Base-by-base conservation (phyloP, 2,329 filamentous ascomycete species). In the Cladophialophora yegresii region DNA sequence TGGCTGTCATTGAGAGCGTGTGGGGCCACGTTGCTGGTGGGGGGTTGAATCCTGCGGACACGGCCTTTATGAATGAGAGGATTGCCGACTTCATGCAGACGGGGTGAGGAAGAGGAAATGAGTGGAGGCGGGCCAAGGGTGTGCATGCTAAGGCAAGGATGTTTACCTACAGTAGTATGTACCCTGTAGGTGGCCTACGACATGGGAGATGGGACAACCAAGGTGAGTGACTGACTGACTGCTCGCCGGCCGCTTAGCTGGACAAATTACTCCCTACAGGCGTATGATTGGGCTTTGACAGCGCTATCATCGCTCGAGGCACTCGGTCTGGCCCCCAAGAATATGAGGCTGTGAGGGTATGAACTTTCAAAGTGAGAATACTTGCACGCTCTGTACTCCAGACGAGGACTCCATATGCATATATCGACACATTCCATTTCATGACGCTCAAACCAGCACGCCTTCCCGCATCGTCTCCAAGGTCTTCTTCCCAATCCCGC, bases 391-490 rank as follows among this genome's bases (percentile, higher is more conserved):
- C 36, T 16, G 13, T 43, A 43, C 36, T 8, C 36, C 36, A 16
- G 16, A 43, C 16, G 36, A n/a, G 36, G 36, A 43, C 13, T 43
- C 36, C 16, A 16, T 43, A 43, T 43, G 36, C 36, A 16, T 43
- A 8, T 7, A n/a, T 8, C 36, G n/a, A n/a, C 5, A 16, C 16
- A n/a, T 8, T 7, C 36, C 36, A 43, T 7, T n/a, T 16, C 36
- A n/a, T n/a, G 0, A 5, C 4, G 23, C 47, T 50, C 47, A 54
- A 54, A 73, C 73, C 69, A 76, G 70, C 51, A 80, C 73, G 28
- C 78, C 79, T 58, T 76, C 77, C 63, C 79, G 76, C 80, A 82
- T 81, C 63, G 74, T 80, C 72, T 81, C 77, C 16, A 82, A 77
- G 0, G 77, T 80, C 69, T 77, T 79, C 63, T 75, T 70, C 5